Conservation (phyloP, 306 rosid species). For the Carpinus viminea region DNA sequence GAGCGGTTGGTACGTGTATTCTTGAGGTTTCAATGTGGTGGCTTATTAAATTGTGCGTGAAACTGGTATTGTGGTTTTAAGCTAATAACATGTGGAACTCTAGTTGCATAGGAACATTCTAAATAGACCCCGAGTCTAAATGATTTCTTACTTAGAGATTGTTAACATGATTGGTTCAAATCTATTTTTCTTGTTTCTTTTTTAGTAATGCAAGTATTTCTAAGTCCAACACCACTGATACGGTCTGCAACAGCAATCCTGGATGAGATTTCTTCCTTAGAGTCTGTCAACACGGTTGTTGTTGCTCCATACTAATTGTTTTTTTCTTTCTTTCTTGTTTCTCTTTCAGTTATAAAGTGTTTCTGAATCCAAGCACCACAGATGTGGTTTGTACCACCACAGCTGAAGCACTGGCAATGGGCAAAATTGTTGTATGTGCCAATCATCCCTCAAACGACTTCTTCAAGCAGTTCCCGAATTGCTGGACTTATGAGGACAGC, state of each 20-base stretch:
- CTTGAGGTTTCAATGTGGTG: not conserved
- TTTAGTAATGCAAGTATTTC: conserved; percentile 66
- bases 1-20: not conserved
- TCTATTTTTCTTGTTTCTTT: conserved; percentile 22
- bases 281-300: conserved; percentile 16
- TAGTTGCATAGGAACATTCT: not conserved
- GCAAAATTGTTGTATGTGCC: conserved; percentile 78
- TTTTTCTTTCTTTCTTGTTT: conserved; percentile 20
- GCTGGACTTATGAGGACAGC: conserved; percentile 53
- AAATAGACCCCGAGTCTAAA: conserved; percentile 34
- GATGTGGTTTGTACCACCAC: conserved; percentile 97
- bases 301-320: conserved; percentile 11
- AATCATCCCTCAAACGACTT: conserved; percentile 92
- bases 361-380: conserved; percentile 94
- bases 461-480: conserved; percentile 91
- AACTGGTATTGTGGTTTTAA: not conserved
- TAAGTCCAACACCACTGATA: conserved; percentile 89
- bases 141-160: conserved; percentile 7
- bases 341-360: conserved; percentile 73
- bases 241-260: conserved; percentile 69
- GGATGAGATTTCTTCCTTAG: not conserved
- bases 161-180: conserved; percentile 14
- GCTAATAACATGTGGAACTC: not conserved
- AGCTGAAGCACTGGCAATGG: conserved; percentile 99
- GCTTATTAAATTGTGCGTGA: not conserved